Base-by-base conservation (phyloP, 148 eudicot genomes). In the Rhododendron vialii region DNA sequence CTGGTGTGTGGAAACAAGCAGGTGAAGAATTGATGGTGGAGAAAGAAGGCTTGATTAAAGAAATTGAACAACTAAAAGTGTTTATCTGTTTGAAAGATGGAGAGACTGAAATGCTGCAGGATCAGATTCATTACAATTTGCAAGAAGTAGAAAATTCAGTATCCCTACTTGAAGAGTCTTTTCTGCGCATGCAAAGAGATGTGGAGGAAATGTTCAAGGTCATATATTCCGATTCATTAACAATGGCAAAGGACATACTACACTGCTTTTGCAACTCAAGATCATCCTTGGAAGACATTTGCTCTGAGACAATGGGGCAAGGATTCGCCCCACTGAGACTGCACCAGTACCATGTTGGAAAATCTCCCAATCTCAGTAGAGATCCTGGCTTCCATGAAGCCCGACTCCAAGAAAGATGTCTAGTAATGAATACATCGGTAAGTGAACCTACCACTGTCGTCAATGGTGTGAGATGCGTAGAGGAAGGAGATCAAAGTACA, bases 1-100 rank as follows among this genome's bases (percentile, higher is more conserved):
- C 83, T 82, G 87, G 88, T 75, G 80, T 85, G 85, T 92, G 93
- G 95, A 91, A 89, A 87, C 89, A 88, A 82, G 86, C 89, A 84
- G 90, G 89, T 82, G 88, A 85, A 85, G 89, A 90, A 24, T 84
- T 92, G 89, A 89, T 86, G 88, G 59, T 78, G 35, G 93, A 93
- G 87, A 92, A 89, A 84, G 88, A 82, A 45, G 89, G 85, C 84
- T 89, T 92, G 84, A 73, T 85, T 59, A 88, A 87, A 81, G 92
- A 91, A 84, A 89, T 90, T 57, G 83, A 90, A 81, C 87, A 92
- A 78, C 89, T 93, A 47, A 87, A 90, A 67, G 90, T 86, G 7
- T 53, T 59, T 50, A 82, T 92, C 83, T 84, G 76, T 84, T 33
- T 80, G 81, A 87, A 80, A 59, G 88, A 90, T 83, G 81, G 71